These are phyloP conservation scores for Parathielavia appendiculata DNA, from an alignment of 495 filamentous ascomycete genomes.

Conservation along the genomic window DNA sequence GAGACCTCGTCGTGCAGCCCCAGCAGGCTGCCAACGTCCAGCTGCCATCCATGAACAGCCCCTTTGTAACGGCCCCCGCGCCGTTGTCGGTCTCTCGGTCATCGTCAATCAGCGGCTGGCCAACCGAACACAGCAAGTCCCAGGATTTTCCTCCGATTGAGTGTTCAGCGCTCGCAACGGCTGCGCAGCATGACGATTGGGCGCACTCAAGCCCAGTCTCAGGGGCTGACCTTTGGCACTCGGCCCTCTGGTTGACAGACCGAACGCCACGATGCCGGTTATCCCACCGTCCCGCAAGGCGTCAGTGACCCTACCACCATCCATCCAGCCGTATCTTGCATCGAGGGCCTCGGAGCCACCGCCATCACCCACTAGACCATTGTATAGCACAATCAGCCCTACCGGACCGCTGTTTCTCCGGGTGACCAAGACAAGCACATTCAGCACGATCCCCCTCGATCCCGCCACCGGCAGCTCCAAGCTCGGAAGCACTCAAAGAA, in stretches of 20 bases:
- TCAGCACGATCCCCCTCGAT: slow-evolving; percentile 19
- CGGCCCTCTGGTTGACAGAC: background rate
- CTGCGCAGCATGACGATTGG: slow-evolving; percentile 13
- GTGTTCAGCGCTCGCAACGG: slow-evolving; percentile 13
- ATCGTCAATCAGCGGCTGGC: slow-evolving; percentile 7
- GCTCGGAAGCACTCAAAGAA: background rate
- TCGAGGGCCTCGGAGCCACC: slow-evolving; percentile 12
- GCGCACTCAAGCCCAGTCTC: slow-evolving; percentile 3
- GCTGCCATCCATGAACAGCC: slow-evolving; percentile 14
- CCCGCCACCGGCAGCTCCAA: slow-evolving; percentile 11
- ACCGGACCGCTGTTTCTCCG: slow-evolving; percentile 15
- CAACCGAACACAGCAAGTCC: background rate
- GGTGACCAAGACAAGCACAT: slow-evolving; percentile 19
- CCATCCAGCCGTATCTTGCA: background rate
- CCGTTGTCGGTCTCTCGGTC: background rate
- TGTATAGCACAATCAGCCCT: slow-evolving; percentile 1
- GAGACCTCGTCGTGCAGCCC: slow-evolving; percentile 11
- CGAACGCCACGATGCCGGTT: background rate
- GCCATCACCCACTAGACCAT: slow-evolving; percentile 5
- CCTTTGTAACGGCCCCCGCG: slow-evolving; percentile 10
- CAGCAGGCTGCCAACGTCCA: slow-evolving; percentile 13
- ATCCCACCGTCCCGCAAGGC: background rate
- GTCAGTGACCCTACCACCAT: background rate
- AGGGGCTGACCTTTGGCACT: slow-evolving; percentile 11
- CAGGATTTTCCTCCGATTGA: slow-evolving; percentile 20